Evolutionary conservation across 2,329 filamentous ascomycete species (phyloP).

Genomic region (Helotiales sp.): DNA sequence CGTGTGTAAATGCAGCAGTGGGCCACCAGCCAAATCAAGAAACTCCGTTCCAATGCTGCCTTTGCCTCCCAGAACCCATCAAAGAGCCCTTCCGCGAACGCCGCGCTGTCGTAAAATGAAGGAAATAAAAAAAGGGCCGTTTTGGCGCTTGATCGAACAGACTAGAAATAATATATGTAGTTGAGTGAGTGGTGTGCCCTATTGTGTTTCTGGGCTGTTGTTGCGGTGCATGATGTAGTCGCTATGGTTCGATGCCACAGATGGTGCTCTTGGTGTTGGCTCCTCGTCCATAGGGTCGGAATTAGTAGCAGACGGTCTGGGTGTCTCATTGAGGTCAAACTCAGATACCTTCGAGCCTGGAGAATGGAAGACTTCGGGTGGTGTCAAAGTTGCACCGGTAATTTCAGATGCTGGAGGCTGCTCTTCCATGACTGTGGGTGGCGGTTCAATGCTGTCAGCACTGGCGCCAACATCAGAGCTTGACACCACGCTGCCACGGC

Average conservation of each 20-base stretch:
- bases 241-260: conserved; percentile 16
- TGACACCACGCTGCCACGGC: conserved; percentile 72
- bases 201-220: not conserved
- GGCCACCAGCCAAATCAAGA: conserved; percentile 11
- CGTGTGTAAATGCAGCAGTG: conserved; percentile 30
- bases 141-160: conserved; percentile 4
- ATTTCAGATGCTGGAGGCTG: conserved; percentile 26
- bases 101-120: conserved; percentile 19
- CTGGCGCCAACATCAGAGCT: conserved; percentile 28
- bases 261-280: conserved; percentile 31
- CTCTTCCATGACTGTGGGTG: conserved; percentile 32
- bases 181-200: conserved; percentile 1
- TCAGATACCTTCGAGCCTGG: conserved; percentile 21
- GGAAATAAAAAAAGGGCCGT: conserved; percentile 4
- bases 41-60: conserved; percentile 16
- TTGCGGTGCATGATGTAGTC: conserved; percentile 15
- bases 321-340: conserved; percentile 32
- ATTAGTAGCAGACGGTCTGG: conserved; percentile 25
- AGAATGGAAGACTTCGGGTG: conserved; percentile 29
- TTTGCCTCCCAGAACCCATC: conserved; percentile 3
- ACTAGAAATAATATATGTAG: conserved; percentile 3
- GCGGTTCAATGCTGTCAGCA: conserved; percentile 27
- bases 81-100: conserved; percentile 9
- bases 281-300: conserved; percentile 27
- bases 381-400: conserved; percentile 28